Base-by-base conservation (phyloP, 2,329 filamentous ascomycete genomes). In the Cordyceps militaris region DNA sequence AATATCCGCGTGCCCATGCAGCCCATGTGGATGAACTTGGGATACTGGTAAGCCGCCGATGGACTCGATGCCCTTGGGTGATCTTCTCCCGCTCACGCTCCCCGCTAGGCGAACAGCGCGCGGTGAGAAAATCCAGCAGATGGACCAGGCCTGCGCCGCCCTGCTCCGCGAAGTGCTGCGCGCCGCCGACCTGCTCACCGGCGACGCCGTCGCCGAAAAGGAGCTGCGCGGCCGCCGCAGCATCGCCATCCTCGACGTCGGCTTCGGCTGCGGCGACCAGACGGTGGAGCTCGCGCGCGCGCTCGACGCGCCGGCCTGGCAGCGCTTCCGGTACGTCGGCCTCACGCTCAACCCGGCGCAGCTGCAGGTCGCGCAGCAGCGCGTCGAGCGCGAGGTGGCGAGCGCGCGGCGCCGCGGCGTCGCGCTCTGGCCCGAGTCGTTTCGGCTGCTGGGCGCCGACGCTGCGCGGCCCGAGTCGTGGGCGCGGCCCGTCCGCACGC, bases 21-120 rank as follows among this genome's bases (percentile, higher is more conserved):
- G 5, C 74, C 73, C n/a, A 81, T 83, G 80, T 85, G 82, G 81
- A 84, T 84, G 80, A 84, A 84, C 58, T 76, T 84, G 69, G 82
- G 81, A 0, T 84, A 80, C 60, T 85, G 81, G 82, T 77, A 75
- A 65, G 77, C 71, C 0, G 3, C 16, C 21, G 14, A 23, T 23
- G 9, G 3, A 14, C 13, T 44, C 14, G 26, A 21, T 13, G 11
- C n/a, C 16, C 6, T 9, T 7, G 2, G 8, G 16, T 10, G 8
- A 5, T 13, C n/a, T 10, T 26, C 21, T 19, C 30, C 10, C 4
- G 28, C 43, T 52, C 19, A 57, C 48, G 16, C 2, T 26, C 6
- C 3, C 9, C 1, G 3, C 2, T 40, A 73, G 73, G 72, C 71
- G 62, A 52, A 63, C 63, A 2, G 14, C 57, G 46, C 59, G 69